Base-by-base conservation (phyloP, 2,329 filamentous ascomycete species). In the Xylaria sp. region DNA sequence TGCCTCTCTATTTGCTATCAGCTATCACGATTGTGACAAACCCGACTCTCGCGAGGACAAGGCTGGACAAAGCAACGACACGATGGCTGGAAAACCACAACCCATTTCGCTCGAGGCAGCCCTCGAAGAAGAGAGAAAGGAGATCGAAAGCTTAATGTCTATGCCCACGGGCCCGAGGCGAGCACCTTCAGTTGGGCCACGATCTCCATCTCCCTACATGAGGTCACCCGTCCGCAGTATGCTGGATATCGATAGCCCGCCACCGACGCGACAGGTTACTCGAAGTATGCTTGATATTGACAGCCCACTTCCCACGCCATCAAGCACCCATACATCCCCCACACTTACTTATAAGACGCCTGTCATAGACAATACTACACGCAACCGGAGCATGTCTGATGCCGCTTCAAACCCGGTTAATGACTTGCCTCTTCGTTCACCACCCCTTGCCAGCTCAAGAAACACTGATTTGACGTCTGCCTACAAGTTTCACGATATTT, bases 401-500 rank as follows among this genome's bases (percentile, higher is more conserved):
- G 81, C 81, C 2, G 76, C 80, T 15, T 74, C 77, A 33, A 82
- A 79, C 51, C 82, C 82, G 38, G 76, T 69, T 23, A 37, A 61
- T 19, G 83, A 82, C 11, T 83, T 84, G 67, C 82, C 78, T 2
- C 78, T 78, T 0, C 75, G 80, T 62, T 71, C 77, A 60, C 71
- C 69, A 56, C 60, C 53, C 14, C 53, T 63, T 6, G 40, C 60
- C 11, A 67, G 57, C 57, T 59, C 69, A 14, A 70, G 68, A 45
- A 69, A 62, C 62, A 69, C 65, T 33, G 78, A 87, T 66, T 80
- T 79, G 2, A 84, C 81, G 2, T 76, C 81, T 35, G 81, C 81
- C 46, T 90, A 89, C 73, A 86, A 88, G 69, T 90, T 90, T 69
- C 82, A 82, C 17, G 84, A 83, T 67, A 88, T 85, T 62, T 75